Conservation (phyloP, 352 stramenopile species). For the Globisporangium ultimum region DNA sequence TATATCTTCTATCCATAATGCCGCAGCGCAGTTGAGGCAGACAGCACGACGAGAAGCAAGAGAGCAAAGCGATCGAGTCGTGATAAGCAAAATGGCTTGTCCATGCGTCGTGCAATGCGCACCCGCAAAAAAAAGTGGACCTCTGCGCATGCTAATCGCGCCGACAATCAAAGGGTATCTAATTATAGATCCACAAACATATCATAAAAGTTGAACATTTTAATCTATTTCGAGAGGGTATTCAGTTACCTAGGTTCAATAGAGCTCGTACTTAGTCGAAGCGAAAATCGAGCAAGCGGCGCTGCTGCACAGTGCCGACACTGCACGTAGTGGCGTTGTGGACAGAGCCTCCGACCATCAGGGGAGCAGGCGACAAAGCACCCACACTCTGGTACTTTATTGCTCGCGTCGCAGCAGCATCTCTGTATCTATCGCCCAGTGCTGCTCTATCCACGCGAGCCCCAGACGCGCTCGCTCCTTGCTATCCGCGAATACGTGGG, state of each 20-base stretch:
- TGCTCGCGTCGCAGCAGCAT: background rate
- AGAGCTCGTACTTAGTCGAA: background rate
- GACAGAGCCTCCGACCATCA: background rate
- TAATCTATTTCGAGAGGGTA: background rate
- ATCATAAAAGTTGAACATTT: background rate
- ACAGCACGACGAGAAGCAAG: background rate
- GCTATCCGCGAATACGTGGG: too few species aligned
- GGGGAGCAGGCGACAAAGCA: background rate
- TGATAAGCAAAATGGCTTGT: background rate
- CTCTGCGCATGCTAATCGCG: background rate
- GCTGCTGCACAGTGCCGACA: background rate
- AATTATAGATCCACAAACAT: background rate
- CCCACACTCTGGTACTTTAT: background rate
- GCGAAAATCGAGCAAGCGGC: constrained; percentile 10
- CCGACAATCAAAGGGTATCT: background rate
- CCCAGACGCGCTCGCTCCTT: too few species aligned
- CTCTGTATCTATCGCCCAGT: background rate
- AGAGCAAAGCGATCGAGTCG: background rate
- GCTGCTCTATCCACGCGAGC: background rate
- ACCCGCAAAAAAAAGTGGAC: constrained; percentile 8
- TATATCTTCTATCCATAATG: background rate
- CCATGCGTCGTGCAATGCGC: background rate
- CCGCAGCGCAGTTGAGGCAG: background rate
- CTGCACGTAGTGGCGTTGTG: constrained; percentile 11
- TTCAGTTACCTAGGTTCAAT: background rate